Base-by-base conservation (phyloP, 2,329 filamentous ascomycete genomes). In the Bisporella sp. region DNA sequence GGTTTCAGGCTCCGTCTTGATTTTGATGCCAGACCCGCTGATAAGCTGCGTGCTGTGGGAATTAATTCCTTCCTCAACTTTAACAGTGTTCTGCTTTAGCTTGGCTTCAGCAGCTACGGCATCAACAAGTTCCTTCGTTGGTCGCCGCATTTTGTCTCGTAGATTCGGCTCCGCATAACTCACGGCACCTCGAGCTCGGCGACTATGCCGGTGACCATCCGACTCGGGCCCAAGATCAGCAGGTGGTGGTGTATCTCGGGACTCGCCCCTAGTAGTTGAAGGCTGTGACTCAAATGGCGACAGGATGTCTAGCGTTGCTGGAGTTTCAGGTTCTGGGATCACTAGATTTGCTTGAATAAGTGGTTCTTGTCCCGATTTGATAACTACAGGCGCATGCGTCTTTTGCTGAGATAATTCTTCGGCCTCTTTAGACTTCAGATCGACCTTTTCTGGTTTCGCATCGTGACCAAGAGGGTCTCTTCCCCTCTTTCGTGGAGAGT, bases 161-260 rank as follows among this genome's bases (percentile, higher is more conserved):
- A 93, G 72, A 61, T 87, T 92, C 1, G 88, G 88, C 65, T 92
- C 87, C 8, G 87, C 85, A 65, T 93, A 93, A 70, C 86, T 92
- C 54, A 93, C 78, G 46, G 82, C 75, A 8, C 79, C 71, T 59
- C 85, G 76, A 45, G 81, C 79, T 56, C 88, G 78, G 57, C 88
- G 75, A 58, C 82, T 85, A 28, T 80, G 78, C 42, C 88, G 77
- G 31, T 78, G 74, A 31, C 77, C 77, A 58, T 85, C 78, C 46
- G 77, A 75, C 35, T 67, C 73, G 6, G 68, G 70, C 6, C 74
- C 77, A 35, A 84, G 75, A 56, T 83, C 77, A 12, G 71, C 66
- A 4, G 81, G 81, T 4, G 81, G 81, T 3, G 81, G 80, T 0
- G 81, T 83, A 58, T 81, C 80, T 49, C 72, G 66, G 52, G 59